phyloP scores from a whole-genome alignment of 106 monocot genomes.

The Cymbidium sinense region DNA sequence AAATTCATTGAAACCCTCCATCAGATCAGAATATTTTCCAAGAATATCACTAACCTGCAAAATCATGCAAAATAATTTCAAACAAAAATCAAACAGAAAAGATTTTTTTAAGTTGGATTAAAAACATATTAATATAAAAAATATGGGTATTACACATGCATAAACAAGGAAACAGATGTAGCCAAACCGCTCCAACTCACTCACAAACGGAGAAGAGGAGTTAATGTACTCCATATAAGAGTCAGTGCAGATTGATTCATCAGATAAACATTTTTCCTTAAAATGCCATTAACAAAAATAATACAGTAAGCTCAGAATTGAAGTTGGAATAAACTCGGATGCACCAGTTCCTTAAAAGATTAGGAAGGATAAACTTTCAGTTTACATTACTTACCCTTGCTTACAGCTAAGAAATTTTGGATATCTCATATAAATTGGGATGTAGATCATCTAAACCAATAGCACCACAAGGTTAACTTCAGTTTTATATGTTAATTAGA shows the following conservation, averaged over 20 bases:
- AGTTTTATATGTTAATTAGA: too few species aligned
- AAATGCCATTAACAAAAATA: too few species aligned
- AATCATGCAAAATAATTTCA: neutral
- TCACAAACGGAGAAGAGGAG: neutral
- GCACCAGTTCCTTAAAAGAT: neutral
- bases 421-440: neutral
- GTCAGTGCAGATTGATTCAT: neutral
- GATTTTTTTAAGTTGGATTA: neutral
- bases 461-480: too few species aligned
- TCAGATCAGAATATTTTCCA: constrained; percentile 70
- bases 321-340: neutral
- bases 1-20: constrained; percentile 84
- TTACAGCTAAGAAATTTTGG: neutral
- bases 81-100: neutral
- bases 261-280: neutral
- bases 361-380: neutral
- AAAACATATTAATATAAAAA: neutral
- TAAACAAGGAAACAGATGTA: neutral
- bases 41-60: constrained; percentile 80
- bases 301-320: neutral
- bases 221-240: neutral
- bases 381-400: neutral
- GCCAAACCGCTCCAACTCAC: neutral
- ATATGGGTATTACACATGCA: neutral
- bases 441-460: too few species aligned